phyloP scores from a whole-genome alignment of 192 early-diverging fungal genomes.

The Linnemannia zychae region DNA sequence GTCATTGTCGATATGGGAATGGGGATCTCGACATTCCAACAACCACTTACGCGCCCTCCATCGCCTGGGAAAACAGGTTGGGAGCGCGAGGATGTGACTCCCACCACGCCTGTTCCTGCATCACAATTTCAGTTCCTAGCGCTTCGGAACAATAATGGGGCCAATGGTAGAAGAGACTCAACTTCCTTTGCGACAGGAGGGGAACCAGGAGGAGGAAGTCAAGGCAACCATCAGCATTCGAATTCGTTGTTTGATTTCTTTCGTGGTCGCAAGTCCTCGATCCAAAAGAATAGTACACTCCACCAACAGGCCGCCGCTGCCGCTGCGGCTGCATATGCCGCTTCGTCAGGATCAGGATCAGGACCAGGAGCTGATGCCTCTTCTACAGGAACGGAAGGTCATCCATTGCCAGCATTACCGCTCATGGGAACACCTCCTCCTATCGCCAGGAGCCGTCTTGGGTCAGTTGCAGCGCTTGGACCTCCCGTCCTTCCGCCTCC shows the following conservation, averaged over 20 bases:
- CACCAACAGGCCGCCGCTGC: slow-evolving; percentile 13
- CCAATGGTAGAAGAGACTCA: neutral
- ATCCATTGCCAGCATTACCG: neutral
- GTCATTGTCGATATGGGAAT: slow-evolving; percentile 11
- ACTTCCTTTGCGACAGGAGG: neutral
- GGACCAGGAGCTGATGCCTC: neutral
- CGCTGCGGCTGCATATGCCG: neutral
- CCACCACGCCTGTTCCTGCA: slow-evolving; percentile 18
- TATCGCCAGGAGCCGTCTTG: slow-evolving; percentile 29
- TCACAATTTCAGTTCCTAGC: neutral
- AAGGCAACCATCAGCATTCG: slow-evolving; percentile 12
- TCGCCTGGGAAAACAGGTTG: slow-evolving; percentile 30
- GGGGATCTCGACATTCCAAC: neutral
- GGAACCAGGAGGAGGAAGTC: neutral
- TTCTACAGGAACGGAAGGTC: neutral
- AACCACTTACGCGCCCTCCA: neutral
- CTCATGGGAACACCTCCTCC: slow-evolving; percentile 23
- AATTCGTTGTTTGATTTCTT: slow-evolving; percentile 46
- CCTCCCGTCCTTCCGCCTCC: slow-evolving; percentile 3
- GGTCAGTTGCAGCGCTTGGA: neutral
- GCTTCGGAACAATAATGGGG: neutral
- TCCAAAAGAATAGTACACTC: slow-evolving; percentile 14
- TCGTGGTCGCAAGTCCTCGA: slow-evolving; percentile 17
- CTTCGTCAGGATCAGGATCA: neutral
- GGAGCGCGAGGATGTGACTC: slow-evolving; percentile 30